Conservation (phyloP, 768 basidiomycete genomes). For the Trametes villosa region DNA sequence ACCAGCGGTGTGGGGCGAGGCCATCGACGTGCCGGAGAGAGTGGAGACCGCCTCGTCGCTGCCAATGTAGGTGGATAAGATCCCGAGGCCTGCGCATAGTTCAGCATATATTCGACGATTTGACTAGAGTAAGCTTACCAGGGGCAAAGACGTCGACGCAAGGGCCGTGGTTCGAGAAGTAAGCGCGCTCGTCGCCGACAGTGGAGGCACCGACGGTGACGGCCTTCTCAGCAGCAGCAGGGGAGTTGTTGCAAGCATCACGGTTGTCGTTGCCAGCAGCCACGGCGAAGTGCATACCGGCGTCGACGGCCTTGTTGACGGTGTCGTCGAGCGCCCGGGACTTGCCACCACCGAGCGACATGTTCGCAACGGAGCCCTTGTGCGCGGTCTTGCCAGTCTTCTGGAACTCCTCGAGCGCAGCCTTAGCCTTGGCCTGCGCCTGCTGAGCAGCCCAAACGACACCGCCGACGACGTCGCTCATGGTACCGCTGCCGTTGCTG, state of each 20-base stretch:
- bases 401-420: slow-evolving; percentile 65
- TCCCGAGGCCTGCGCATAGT: slow-evolving; percentile 66
- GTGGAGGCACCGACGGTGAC: slow-evolving; percentile 95
- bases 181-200: slow-evolving; percentile 78
- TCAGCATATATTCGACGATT: background rate
- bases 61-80: slow-evolving; percentile 85
- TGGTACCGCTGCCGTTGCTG: slow-evolving; percentile 91
- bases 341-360: slow-evolving; percentile 97
- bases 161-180: slow-evolving; percentile 89
- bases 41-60: slow-evolving; percentile 63
- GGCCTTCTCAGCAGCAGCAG: slow-evolving; percentile 85
- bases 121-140: slow-evolving; percentile 42
- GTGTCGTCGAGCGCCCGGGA: slow-evolving; percentile 80
- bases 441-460: slow-evolving; percentile 75
- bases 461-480: slow-evolving; percentile 92
- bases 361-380: slow-evolving; percentile 96
- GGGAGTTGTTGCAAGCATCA: slow-evolving; percentile 92
- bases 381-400: slow-evolving; percentile 79
- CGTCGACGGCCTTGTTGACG: slow-evolving; percentile 82
- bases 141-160: slow-evolving; percentile 96
- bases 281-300: slow-evolving; percentile 94
- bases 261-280: slow-evolving; percentile 89
- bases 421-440: slow-evolving; percentile 57
- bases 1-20: slow-evolving; percentile 91
- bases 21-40: slow-evolving; percentile 93